Evolutionary conservation across 495 filamentous ascomycete species (phyloP).

Genomic region (Penicillium canescens): DNA sequence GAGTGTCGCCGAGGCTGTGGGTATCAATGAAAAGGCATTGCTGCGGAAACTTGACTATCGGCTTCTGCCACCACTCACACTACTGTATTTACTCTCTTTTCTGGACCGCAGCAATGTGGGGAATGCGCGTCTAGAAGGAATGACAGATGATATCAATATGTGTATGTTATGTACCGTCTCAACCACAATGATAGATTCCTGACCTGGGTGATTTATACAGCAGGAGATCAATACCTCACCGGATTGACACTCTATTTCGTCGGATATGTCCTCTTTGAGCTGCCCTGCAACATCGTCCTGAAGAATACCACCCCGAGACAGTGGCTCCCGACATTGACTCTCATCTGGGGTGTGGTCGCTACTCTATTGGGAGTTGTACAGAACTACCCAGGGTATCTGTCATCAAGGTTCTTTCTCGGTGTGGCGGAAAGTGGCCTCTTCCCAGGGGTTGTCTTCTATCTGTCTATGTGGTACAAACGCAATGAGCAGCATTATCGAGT

Average conservation of each 20-base stretch:
- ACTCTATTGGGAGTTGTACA: conserved; percentile 71
- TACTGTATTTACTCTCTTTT: conserved; percentile 73
- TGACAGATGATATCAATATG: conserved; percentile 64
- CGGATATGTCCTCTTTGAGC: conserved; percentile 70
- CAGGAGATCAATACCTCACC: conserved; percentile 70
- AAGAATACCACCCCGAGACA: conserved; percentile 67
- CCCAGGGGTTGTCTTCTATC: conserved; percentile 76
- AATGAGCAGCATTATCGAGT: conserved; percentile 72
- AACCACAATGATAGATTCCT: neutral
- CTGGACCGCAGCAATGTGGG: conserved; percentile 73
- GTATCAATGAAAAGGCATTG: conserved; percentile 60
- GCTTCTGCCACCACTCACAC: conserved; percentile 64
- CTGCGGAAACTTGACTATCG: conserved; percentile 65
- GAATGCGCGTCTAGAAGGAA: conserved; percentile 61
- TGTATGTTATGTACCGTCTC: conserved; percentile 27
- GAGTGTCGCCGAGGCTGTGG: conserved; percentile 19
- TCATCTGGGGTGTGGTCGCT: conserved; percentile 64
- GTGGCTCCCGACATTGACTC: conserved; percentile 58
- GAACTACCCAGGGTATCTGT: conserved; percentile 63
- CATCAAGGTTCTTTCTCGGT: conserved; percentile 50
- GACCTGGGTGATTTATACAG: conserved; percentile 20
- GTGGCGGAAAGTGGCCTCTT: conserved; percentile 59
- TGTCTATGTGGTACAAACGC: conserved; percentile 85
- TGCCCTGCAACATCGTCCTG: conserved; percentile 73
- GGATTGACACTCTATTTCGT: conserved; percentile 75